Percentiles rank a stretch among this genome's conserved stretches.
Conservation (phyloP, 495 filamentous ascomycete genomes). For the Podospora didyma region DNA sequence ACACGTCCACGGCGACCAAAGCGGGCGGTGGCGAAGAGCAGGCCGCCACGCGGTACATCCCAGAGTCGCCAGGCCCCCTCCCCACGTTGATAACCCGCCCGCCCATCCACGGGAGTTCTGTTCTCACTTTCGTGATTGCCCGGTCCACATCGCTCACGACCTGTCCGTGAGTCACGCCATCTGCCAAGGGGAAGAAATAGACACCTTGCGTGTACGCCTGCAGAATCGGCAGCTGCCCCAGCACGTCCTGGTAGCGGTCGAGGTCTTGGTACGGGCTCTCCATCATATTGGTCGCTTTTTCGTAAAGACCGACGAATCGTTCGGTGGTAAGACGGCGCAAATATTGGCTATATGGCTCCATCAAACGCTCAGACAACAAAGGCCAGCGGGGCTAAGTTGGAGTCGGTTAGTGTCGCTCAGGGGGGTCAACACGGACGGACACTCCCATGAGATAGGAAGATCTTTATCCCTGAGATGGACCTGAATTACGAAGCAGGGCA, state of each 20-base stretch:
- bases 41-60: not conserved
- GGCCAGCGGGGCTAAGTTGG: too few species aligned
- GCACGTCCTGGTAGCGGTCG: slow-evolving; percentile 9
- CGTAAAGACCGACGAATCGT: too few species aligned
- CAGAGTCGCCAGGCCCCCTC: not conserved
- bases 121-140: slow-evolving; percentile 24
- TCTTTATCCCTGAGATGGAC: too few species aligned
- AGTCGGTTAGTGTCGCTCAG: too few species aligned
- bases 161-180: slow-evolving; percentile 9
- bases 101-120: slow-evolving; percentile 25
- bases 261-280: not conserved
- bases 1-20: not conserved
- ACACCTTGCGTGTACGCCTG: slow-evolving; percentile 38
- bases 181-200: slow-evolving; percentile 23
- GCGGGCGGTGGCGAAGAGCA: not conserved
- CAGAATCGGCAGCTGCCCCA: slow-evolving; percentile 39
- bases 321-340: too few species aligned
- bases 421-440: too few species aligned
- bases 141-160: slow-evolving; percentile 20
- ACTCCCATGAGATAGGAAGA: too few species aligned
- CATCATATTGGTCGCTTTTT: too few species aligned
- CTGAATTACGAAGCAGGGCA: too few species aligned
- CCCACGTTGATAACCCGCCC: not conserved
- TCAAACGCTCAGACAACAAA: too few species aligned
- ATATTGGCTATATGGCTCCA: too few species aligned